phyloP scores from a whole-genome alignment of 2,329 filamentous ascomycete species.

The Fonsecaea pedrosoi region DNA sequence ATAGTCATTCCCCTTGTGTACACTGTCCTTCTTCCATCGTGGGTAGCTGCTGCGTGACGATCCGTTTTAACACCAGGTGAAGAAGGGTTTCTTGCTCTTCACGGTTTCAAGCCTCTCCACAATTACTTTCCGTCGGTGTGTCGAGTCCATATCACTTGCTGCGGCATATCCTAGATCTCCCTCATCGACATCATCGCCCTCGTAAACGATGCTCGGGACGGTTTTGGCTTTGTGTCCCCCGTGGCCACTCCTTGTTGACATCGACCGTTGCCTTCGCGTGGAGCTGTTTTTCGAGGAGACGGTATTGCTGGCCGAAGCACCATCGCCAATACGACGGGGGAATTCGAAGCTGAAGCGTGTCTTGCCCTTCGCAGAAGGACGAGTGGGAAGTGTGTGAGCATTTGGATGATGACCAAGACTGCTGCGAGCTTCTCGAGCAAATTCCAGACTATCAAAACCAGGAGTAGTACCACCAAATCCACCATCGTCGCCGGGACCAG shows the following conservation, averaged over 20 bases:
- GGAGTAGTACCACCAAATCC: conserved; percentile 47
- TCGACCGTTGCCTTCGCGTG: conserved; percentile 32
- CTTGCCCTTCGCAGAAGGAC: conserved; percentile 42
- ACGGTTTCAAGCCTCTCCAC: conserved; percentile 95
- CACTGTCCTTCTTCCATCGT: background rate
- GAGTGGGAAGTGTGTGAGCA: conserved; percentile 48
- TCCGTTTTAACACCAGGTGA: conserved; percentile 50
- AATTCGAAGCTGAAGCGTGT: conserved; percentile 43
- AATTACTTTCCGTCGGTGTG: conserved; percentile 90
- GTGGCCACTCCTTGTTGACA: conserved; percentile 34
- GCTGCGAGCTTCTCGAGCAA: conserved; percentile 42
- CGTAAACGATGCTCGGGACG: conserved; percentile 29
- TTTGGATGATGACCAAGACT: conserved; percentile 43
- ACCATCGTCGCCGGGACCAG: conserved; percentile 34
- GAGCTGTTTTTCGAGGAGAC: conserved; percentile 13
- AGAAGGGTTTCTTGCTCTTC: conserved; percentile 93
- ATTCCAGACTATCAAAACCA: conserved; percentile 30
- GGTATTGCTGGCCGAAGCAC: conserved; percentile 66
- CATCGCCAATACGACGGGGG: conserved; percentile 61
- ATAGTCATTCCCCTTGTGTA: background rate
- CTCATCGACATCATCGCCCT: conserved; percentile 74
- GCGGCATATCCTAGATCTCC: conserved; percentile 94
- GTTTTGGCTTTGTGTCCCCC: conserved; percentile 23
- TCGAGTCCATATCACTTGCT: conserved; percentile 84
- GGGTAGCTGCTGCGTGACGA: background rate